Base-by-base conservation (phyloP, 2,329 filamentous ascomycete genomes). In the Beauveria sp. region DNA sequence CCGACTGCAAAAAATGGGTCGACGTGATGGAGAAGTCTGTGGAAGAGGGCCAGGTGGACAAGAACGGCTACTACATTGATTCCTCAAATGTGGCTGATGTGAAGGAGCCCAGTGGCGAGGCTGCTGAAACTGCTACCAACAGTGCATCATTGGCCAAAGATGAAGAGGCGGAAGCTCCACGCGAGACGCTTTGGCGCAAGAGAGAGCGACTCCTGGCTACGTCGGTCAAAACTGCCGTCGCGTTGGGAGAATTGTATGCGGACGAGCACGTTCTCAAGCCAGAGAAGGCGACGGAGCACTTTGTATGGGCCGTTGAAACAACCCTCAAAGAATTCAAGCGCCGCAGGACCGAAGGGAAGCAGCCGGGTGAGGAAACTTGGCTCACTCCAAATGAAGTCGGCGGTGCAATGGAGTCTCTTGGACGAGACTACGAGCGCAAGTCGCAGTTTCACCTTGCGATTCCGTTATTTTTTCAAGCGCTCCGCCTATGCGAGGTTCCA, bases 391-490 rank as follows among this genome's bases (percentile, higher is more conserved):
- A 89, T 64, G 84, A 93, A 71, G 83, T 90, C 63, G 91, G 90
- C n/a, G 88, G 83, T 3, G 79, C 87, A 18, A 77, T 93, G 64
- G 90, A 95, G 72, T 81, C 90, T 14, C 81, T 97, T 26, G 93
- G 85, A 20, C 83, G 88, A 62, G 86, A 87, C 67, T 97, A 96
- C 74, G 86, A 90, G 69, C 80, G 83, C 54, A 86, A 85, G 67
- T 84, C 87, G 50, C 85, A 90, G 67, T 88, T 91, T 69, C 90
- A 93, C 67, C 85, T 97, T 2, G 89, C 93, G 6, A 83, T 93
- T 24, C 92, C 93, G 3, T 80, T 97, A 34, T 96, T 93, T 72
- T 85, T 97, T 68, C 91, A 96, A 70, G 91, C 93, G 6, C 79
- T 96, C 40, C 82, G 87, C 20, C 75, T 95, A 51, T 88, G 71